phyloP scores from a whole-genome alignment of 1,139 yeast genomes.

The Geotrichum citri-aurantii region DNA sequence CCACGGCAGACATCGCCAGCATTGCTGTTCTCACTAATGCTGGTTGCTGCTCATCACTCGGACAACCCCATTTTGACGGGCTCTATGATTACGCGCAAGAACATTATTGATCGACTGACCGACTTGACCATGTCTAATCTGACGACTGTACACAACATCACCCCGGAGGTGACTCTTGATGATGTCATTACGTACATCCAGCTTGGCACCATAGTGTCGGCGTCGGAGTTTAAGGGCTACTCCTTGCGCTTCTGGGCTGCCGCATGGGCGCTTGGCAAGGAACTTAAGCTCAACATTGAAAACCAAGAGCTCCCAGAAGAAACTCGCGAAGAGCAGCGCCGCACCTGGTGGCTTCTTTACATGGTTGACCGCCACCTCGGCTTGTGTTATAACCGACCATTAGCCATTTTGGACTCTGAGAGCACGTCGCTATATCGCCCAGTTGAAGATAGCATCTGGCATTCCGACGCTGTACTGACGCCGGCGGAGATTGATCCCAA shows the following conservation, averaged over 20 bases:
- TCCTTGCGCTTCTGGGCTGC: slow-evolving; percentile 40
- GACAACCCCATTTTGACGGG: slow-evolving; percentile 37
- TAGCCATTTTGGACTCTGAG: slow-evolving; percentile 36
- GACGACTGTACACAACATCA: slow-evolving; percentile 23
- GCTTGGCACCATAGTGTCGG: slow-evolving; percentile 39
- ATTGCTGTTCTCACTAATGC: slow-evolving; percentile 34
- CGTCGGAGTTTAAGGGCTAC: slow-evolving; percentile 40
- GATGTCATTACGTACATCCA: slow-evolving; percentile 39
- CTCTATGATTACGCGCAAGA: slow-evolving; percentile 24
- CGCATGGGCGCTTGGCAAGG: slow-evolving; percentile 36
- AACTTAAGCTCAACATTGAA: slow-evolving; percentile 34
- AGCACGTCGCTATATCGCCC: slow-evolving; percentile 36
- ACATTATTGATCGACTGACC: slow-evolving; percentile 18
- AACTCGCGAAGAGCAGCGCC: slow-evolving; percentile 38
- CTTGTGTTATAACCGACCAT: slow-evolving; percentile 37
- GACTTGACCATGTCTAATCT: slow-evolving; percentile 29
- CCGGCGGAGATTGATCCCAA: slow-evolving; percentile 27
- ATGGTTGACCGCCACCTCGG: slow-evolving; percentile 40
- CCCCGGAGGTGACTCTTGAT: slow-evolving; percentile 29
- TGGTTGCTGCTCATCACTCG: slow-evolving; percentile 38
- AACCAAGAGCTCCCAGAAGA: slow-evolving; percentile 31
- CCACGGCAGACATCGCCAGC: slow-evolving; percentile 35
- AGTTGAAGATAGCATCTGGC: slow-evolving; percentile 37
- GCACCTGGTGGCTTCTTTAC: slow-evolving; percentile 43
- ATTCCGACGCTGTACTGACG: slow-evolving; percentile 20